Evolutionary conservation across 306 rosid genomes (phyloP).

Genomic region (Castanospermum australe): DNA sequence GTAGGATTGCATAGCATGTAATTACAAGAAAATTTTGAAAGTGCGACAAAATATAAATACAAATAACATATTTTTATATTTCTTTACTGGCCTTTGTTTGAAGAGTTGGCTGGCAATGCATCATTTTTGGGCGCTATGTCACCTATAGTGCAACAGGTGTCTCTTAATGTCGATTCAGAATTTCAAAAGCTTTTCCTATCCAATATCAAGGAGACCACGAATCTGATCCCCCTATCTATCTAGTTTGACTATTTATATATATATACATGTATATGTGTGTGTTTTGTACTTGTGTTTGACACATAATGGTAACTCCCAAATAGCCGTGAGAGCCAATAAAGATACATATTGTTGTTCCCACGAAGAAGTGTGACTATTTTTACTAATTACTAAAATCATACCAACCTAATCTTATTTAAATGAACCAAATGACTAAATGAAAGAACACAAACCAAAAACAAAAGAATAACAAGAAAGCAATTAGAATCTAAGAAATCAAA

Average conservation of each 20-base stretch:
- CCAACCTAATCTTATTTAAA: too few relatives aligned
- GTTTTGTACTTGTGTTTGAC: too few relatives aligned
- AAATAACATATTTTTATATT: background rate
- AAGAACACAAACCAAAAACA: too few relatives aligned
- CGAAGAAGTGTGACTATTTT: too few relatives aligned
- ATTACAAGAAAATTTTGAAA: background rate
- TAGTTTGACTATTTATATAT: background rate
- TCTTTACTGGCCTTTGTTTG: conserved; percentile 46
- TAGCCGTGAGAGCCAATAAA: too few relatives aligned
- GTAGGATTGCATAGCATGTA: background rate
- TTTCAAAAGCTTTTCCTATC: conserved; percentile 45
- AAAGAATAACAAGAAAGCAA: too few relatives aligned
- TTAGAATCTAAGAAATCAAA: too few relatives aligned
- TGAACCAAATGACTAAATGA: too few relatives aligned
- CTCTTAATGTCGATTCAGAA: conserved; percentile 46
- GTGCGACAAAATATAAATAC: too few relatives aligned
- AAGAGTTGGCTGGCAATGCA: conserved; percentile 45
- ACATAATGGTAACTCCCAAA: too few relatives aligned
- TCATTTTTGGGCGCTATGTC: conserved; percentile 50
- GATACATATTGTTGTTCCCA: too few relatives aligned
- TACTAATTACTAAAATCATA: too few relatives aligned
- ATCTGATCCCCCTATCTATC: conserved; percentile 1
- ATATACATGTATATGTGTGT: background rate
- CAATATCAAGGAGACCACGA: conserved; percentile 17
- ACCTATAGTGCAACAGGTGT: conserved; percentile 33